These are phyloP conservation scores for Agastache rugosa DNA, from an alignment of 257 asterid genomes.

Conservation along the genomic window DNA sequence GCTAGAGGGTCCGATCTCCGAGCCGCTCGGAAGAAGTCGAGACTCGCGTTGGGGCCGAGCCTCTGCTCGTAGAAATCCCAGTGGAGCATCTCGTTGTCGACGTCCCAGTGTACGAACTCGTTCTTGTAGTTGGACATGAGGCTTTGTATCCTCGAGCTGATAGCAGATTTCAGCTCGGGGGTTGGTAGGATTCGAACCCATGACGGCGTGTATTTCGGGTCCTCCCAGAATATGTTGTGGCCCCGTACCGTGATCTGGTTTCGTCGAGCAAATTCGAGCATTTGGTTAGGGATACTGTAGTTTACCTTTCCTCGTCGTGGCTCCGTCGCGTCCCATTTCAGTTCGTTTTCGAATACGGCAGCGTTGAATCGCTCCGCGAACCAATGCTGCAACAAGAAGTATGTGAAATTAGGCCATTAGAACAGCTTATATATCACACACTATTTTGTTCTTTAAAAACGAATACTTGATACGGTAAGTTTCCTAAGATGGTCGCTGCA, in stretches of 20 bases:
- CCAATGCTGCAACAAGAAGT: too few relatives aligned
- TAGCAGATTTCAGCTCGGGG: constrained; percentile 46
- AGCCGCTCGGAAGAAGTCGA: constrained; percentile 48
- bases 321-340: constrained; percentile 72
- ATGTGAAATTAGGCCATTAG: too few relatives aligned
- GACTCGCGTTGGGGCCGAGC: constrained; percentile 58
- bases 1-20: constrained; percentile 60
- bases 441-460: too few relatives aligned
- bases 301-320: constrained; percentile 52
- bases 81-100: constrained; percentile 72
- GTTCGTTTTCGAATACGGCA: constrained; percentile 73
- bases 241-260: constrained; percentile 64
- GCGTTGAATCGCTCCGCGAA: constrained; percentile 67
- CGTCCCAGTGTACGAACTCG: constrained; percentile 77
- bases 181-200: constrained; percentile 58
- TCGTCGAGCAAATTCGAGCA: constrained; percentile 53
- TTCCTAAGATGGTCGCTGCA: constrained; percentile 50
- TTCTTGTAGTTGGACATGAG: constrained; percentile 55
- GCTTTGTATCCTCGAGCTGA: constrained; percentile 52
- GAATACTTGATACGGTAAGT: constrained; percentile 55
- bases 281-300: constrained; percentile 60
- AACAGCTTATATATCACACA: too few relatives aligned
- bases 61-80: constrained; percentile 55
- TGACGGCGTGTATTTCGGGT: constrained; percentile 43
- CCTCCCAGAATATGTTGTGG: constrained; percentile 75